Evolutionary conservation across 768 basidiomycete genomes (phyloP).

Genomic region (Podaxis pistillaris): DNA sequence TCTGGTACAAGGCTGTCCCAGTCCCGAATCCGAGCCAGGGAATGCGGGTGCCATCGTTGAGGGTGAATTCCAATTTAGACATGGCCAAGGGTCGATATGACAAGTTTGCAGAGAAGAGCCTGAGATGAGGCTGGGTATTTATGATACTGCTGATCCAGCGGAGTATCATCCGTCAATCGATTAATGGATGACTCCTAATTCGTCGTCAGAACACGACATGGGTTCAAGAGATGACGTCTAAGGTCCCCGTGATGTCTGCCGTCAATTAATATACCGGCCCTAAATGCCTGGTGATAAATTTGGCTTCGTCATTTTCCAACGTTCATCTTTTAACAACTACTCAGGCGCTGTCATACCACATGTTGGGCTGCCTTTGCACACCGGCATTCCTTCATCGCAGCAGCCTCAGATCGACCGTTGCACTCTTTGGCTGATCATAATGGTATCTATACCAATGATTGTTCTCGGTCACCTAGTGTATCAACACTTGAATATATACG

Average conservation of each 20-base stretch:
- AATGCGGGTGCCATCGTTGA: slow-evolving; percentile 53
- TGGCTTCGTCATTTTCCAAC: background rate
- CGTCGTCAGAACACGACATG: background rate
- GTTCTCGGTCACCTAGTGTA: slow-evolving; percentile 66
- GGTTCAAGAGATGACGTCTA: background rate
- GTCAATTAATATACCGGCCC: slow-evolving; percentile 36
- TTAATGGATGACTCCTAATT: no score
- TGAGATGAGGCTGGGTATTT: no score
- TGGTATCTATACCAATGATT: slow-evolving; percentile 36
- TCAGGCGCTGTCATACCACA: slow-evolving; percentile 55
- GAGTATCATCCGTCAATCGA: no score
- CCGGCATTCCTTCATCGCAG: slow-evolving; percentile 48
- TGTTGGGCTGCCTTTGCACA: slow-evolving; percentile 43
- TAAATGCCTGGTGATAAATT: slow-evolving; percentile 31
- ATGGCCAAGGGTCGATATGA: slow-evolving; percentile 19
- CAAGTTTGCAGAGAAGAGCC: no score
- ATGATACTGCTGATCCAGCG: no score
- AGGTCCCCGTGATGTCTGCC: background rate
- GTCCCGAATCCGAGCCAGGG: slow-evolving; percentile 67
- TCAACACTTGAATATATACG: slow-evolving; percentile 28
- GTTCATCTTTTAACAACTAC: slow-evolving; percentile 68
- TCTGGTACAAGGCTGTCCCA: slow-evolving; percentile 49
- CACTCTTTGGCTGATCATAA: slow-evolving; percentile 65
- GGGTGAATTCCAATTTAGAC: slow-evolving; percentile 32
- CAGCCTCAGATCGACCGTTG: slow-evolving; percentile 57